phyloP scores from a whole-genome alignment of 306 rosid genomes.

The Cucurbita pepo region DNA sequence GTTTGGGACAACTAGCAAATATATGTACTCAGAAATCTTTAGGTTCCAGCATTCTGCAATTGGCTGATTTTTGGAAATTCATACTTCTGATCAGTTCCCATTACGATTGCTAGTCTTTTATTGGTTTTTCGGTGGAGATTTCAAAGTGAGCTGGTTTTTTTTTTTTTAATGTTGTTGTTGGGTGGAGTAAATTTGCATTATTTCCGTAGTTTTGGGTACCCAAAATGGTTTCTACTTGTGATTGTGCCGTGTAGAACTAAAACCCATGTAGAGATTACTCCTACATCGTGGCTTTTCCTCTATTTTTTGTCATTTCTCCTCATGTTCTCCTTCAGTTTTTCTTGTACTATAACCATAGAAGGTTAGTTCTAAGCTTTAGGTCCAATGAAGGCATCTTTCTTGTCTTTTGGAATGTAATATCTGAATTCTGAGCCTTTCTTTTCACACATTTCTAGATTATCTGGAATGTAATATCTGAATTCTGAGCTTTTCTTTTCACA shows the following conservation, averaged over 20 bases:
- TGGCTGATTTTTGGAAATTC: neutral
- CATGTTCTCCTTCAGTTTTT: neutral
- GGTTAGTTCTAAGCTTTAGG: neutral
- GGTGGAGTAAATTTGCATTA: neutral
- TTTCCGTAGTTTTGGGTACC: neutral
- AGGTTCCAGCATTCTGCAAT: neutral
- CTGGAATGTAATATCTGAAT: constrained; percentile 11
- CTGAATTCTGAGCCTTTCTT: neutral
- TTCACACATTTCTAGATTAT: constrained; percentile 42
- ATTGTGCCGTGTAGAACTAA: too few species aligned
- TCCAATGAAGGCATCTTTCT: neutral
- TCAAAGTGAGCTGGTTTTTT: neutral
- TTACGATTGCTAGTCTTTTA: neutral
- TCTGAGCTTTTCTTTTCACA: neutral
- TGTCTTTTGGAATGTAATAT: neutral
- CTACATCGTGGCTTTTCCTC: too few species aligned
- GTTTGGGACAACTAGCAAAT: neutral
- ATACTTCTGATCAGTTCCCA: neutral
- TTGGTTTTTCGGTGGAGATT: neutral
- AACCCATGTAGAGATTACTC: too few species aligned
- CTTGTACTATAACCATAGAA: neutral
- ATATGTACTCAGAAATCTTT: neutral
- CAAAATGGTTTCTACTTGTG: neutral
- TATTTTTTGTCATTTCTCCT: neutral
- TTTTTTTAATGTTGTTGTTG: too few species aligned